These are phyloP conservation scores for Penicillium maclennaniae DNA, from an alignment of 495 filamentous ascomycete genomes.

Conservation along the genomic window DNA sequence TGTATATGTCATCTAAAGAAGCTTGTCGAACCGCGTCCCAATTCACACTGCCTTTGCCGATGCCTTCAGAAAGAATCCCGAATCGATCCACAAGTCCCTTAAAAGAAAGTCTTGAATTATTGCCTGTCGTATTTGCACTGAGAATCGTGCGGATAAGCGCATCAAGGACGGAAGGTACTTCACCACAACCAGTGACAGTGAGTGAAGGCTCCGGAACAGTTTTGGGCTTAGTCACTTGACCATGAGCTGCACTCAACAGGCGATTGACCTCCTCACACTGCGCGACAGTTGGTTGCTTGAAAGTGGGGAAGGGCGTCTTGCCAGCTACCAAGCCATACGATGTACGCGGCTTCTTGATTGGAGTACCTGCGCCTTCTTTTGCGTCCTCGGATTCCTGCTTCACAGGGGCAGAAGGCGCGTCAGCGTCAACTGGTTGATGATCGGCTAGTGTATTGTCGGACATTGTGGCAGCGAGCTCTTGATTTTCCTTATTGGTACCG, in stretches of 20 bases:
- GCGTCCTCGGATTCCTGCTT: neutral
- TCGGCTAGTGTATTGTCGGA: neutral
- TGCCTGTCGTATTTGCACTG: conserved; percentile 69
- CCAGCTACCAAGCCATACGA: conserved; percentile 43
- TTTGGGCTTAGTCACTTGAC: conserved; percentile 59
- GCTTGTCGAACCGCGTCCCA: conserved; percentile 78
- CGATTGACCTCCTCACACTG: conserved; percentile 72
- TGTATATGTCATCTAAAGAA: conserved; percentile 56
- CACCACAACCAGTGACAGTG: conserved; percentile 81
- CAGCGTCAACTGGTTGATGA: neutral
- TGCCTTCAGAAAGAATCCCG: conserved; percentile 56
- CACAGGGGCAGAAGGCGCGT: conserved; percentile 10
- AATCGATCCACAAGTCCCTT: conserved; percentile 66
- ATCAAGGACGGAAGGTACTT: conserved; percentile 89
- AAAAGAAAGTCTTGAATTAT: conserved; percentile 65
- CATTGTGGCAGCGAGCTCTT: conserved; percentile 1
- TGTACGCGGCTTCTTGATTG: conserved; percentile 15
- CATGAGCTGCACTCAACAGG: conserved; percentile 65
- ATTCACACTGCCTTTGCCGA: conserved; percentile 74
- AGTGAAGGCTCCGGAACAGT: conserved; percentile 72
- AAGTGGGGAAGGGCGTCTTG: conserved; percentile 64
- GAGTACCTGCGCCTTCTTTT: neutral
- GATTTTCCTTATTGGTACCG: conserved; percentile 6
- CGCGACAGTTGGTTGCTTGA: conserved; percentile 60
- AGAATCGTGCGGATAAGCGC: conserved; percentile 79